A percentile compares a stretch with the other conserved stretches of the same genome.
Evolutionary conservation across 2,329 filamentous ascomycete species (phyloP).

Genomic region (Calonectria pseudoreteaudii): DNA sequence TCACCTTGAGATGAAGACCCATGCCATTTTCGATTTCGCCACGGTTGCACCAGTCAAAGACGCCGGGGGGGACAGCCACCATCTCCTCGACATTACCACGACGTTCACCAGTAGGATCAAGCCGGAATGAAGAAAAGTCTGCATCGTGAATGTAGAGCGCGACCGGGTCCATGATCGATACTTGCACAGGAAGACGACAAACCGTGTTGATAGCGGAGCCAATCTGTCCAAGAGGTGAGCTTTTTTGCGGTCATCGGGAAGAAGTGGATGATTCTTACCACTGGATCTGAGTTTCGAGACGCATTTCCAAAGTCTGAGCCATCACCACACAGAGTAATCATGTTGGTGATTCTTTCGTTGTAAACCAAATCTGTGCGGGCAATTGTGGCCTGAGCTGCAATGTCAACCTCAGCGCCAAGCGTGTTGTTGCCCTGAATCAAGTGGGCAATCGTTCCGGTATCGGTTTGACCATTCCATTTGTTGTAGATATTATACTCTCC

Average conservation of each 20-base stretch:
- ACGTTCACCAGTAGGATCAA: background rate
- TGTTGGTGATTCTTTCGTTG: background rate
- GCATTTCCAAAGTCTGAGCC: background rate
- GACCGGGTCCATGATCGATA: background rate
- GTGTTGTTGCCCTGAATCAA: background rate
- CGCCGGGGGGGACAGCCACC: background rate
- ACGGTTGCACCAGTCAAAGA: background rate
- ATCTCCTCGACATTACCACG: background rate
- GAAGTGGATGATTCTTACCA: background rate
- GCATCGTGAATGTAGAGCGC: background rate
- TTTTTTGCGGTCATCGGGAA: background rate
- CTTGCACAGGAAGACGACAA: background rate
- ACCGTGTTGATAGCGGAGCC: background rate
- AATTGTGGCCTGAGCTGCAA: background rate
- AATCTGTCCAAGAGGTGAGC: background rate
- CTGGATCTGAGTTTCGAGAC: background rate
- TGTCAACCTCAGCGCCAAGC: background rate
- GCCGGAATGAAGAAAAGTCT: background rate
- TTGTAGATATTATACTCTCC: constrained; percentile 14
- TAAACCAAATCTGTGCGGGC: background rate
- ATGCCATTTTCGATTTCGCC: background rate
- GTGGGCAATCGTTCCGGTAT: background rate
- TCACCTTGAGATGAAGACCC: background rate
- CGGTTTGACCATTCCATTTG: constrained; percentile 13
- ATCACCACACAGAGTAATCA: background rate